Evolutionary conservation across 768 basidiomycete species (phyloP).

Genomic region (Suillus variegatus): DNA sequence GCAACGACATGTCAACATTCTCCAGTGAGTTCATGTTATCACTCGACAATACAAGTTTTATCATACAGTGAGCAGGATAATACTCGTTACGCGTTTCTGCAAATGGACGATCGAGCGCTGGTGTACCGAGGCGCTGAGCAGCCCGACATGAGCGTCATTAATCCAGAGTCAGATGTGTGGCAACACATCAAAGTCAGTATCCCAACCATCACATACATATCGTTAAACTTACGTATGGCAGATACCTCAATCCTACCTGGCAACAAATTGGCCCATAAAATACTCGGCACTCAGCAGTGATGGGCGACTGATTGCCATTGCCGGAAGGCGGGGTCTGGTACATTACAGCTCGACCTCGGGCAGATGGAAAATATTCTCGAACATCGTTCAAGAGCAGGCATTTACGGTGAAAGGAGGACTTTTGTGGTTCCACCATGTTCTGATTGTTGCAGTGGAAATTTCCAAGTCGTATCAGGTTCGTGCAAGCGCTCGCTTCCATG

Average conservation of each 20-base stretch:
- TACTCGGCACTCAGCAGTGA: constrained; percentile 91
- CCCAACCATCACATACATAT: neutral
- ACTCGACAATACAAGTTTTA: neutral
- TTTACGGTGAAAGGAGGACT: constrained; percentile 90
- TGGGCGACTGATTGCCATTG: constrained; percentile 89
- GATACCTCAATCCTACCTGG: constrained; percentile 88
- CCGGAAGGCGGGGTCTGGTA: constrained; percentile 85
- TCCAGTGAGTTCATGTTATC: constrained; percentile 56
- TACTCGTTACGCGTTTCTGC: constrained; percentile 92
- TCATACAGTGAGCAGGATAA: constrained; percentile 68
- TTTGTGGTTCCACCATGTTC: constrained; percentile 95
- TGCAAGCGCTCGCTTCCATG: constrained; percentile 13
- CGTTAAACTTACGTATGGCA: constrained; percentile 32
- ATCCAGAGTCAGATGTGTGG: constrained; percentile 98
- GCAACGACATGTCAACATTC: constrained; percentile 90
- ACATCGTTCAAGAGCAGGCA: constrained; percentile 80
- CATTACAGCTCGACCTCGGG: constrained; percentile 96
- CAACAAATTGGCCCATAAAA: constrained; percentile 91
- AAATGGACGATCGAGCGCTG: constrained; percentile 91
- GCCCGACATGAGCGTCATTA: constrained; percentile 97
- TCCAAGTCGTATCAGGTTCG: constrained; percentile 75
- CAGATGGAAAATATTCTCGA: constrained; percentile 89
- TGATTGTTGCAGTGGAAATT: constrained; percentile 88
- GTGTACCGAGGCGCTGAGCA: constrained; percentile 97
- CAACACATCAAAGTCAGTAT: constrained; percentile 83